A percentile compares a stretch with the other conserved stretches of the same genome.
phyloP scores from a whole-genome alignment of 257 asterid species.

The Gynochthodes officinalis region DNA sequence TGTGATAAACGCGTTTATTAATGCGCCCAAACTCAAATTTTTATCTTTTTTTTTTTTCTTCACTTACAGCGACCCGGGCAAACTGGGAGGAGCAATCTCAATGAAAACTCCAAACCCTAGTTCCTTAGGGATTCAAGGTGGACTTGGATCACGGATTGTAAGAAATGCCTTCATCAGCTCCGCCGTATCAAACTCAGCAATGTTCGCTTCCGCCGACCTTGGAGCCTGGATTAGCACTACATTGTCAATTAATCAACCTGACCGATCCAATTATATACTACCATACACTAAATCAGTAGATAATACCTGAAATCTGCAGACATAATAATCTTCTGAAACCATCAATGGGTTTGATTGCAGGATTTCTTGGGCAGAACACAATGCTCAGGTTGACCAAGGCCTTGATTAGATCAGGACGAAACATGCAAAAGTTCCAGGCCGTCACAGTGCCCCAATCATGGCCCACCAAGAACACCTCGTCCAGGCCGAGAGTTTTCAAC shows the following conservation, averaged over 20 bases:
- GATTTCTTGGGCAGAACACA: conserved; percentile 55
- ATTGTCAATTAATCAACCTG: too few relatives aligned
- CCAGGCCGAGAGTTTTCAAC: conserved; percentile 50
- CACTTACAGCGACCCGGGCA: too few relatives aligned
- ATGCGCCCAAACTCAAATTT: too few relatives aligned
- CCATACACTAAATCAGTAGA: too few relatives aligned
- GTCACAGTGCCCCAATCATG: conserved; percentile 92
- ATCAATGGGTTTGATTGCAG: conserved; percentile 50
- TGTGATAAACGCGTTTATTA: too few relatives aligned
- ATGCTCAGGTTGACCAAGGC: conserved; percentile 78
- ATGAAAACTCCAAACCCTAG: too few relatives aligned
- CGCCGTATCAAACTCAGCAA: conserved; percentile 49
- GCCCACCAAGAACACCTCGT: conserved; percentile 73
- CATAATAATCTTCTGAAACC: conserved; percentile 87
- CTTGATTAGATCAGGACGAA: conserved; percentile 76
- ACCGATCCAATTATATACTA: too few relatives aligned
- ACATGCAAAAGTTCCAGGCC: conserved; percentile 72
- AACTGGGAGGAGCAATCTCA: too few relatives aligned
- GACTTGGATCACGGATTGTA: conserved; percentile 45
- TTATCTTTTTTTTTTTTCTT: too few relatives aligned
- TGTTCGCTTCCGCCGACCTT: conserved; percentile 80
- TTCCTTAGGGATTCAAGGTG: conserved; percentile 31
- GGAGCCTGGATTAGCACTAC: too few relatives aligned
- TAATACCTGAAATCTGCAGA: conserved; percentile 95
- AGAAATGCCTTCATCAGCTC: conserved; percentile 51